Conservation (phyloP, 2,329 filamentous ascomycete species). For the Biscogniauxia sp. region DNA sequence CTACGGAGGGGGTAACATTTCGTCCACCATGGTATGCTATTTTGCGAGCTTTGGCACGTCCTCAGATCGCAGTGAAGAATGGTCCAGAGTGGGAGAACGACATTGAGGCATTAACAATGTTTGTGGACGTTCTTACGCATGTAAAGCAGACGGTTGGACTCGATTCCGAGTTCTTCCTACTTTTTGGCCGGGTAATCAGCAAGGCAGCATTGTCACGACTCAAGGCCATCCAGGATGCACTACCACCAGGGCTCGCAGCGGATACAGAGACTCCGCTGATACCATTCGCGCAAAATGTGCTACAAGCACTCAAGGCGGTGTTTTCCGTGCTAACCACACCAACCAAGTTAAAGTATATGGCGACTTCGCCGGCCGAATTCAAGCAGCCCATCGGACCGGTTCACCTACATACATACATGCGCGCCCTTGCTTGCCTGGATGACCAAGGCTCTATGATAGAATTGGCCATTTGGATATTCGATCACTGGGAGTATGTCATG, state of each 20-base stretch:
- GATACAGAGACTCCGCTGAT: constrained; percentile 8
- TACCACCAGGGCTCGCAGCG: neutral
- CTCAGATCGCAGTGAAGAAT: constrained; percentile 31
- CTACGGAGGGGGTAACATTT: constrained; percentile 31
- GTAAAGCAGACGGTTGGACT: constrained; percentile 31
- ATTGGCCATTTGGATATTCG: constrained; percentile 58
- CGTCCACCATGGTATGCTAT: constrained; percentile 43
- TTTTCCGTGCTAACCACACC: constrained; percentile 29
- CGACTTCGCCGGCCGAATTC: constrained; percentile 15
- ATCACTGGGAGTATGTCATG: constrained; percentile 39
- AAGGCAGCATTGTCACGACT: constrained; percentile 29
- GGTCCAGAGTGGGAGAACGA: constrained; percentile 23
- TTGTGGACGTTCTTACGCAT: constrained; percentile 30
- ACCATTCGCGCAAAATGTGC: constrained; percentile 6
- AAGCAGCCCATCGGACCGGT: constrained; percentile 36
- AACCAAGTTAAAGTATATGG: constrained; percentile 9
- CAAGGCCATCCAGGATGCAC: neutral
- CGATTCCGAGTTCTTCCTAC: constrained; percentile 36
- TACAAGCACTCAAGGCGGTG: constrained; percentile 7
- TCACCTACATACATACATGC: constrained; percentile 59
- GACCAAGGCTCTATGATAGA: constrained; percentile 57
- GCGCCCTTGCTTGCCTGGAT: constrained; percentile 59
- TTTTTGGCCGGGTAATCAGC: constrained; percentile 34
- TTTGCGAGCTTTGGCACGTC: constrained; percentile 38
- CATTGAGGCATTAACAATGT: constrained; percentile 30